These are phyloP conservation scores for Tuber brumale DNA, from an alignment of 495 filamentous ascomycete genomes.

Conservation along the genomic window DNA sequence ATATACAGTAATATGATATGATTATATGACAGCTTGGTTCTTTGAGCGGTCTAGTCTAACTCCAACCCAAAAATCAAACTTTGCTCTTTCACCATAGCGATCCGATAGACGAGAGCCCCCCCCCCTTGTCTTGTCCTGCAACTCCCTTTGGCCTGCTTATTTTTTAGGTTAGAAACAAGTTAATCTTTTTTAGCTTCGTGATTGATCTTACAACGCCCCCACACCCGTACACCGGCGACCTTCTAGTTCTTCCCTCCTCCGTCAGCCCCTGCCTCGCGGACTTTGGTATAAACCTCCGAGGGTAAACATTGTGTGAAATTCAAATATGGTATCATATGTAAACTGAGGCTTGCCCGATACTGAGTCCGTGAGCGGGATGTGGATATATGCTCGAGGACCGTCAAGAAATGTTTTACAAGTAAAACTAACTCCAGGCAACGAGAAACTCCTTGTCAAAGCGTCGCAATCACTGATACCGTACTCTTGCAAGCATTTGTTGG, in stretches of 20 bases:
- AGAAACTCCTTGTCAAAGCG: not conserved
- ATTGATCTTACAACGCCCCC: not conserved
- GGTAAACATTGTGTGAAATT: not conserved
- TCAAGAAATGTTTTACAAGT: not conserved
- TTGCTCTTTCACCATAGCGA: not conserved
- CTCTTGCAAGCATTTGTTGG: not conserved
- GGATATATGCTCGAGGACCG: not conserved
- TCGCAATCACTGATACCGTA: not conserved
- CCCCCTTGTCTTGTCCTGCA: not conserved
- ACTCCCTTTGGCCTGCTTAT: not conserved
- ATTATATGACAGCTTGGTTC: slow-evolving; percentile 1
- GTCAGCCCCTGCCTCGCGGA: not conserved
- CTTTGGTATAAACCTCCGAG: not conserved
- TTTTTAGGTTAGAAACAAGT: not conserved
- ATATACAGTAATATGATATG: no score
- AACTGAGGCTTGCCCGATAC: not conserved
- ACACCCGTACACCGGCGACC: not conserved
- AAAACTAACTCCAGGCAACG: not conserved
- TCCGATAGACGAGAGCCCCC: not conserved
- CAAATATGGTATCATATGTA: not conserved
- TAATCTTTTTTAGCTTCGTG: not conserved
- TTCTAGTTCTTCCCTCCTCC: not conserved
- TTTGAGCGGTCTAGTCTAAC: slow-evolving; percentile 4
- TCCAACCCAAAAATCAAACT: not conserved
- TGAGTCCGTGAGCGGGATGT: not conserved